Conservation (phyloP, 116 monocot genomes). For the Papilionanthe hybrid region DNA sequence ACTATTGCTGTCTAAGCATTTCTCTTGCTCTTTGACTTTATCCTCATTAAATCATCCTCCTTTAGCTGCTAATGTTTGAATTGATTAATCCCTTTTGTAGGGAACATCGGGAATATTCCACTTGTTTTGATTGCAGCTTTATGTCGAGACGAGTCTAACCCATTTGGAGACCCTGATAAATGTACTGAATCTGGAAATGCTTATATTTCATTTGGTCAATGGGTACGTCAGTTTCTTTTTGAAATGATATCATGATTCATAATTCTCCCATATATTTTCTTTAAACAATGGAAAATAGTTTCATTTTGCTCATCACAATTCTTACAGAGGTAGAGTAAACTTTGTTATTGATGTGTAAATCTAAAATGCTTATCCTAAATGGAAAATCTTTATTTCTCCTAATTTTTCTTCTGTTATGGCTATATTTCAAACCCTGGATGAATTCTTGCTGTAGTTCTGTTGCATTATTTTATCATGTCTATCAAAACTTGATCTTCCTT, state of each 20-base stretch:
- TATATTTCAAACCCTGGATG: too few relatives aligned
- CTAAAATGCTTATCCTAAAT: neutral
- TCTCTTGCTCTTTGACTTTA: neutral
- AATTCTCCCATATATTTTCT: neutral
- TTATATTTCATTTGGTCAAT: constrained; percentile 84
- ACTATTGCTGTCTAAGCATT: neutral
- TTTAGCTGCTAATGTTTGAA: neutral
- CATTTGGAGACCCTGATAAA: too few relatives aligned
- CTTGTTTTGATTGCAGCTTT: constrained; percentile 68
- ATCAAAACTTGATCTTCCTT: neutral
- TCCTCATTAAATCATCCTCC: neutral
- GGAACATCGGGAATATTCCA: constrained; percentile 42
- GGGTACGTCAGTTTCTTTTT: constrained; percentile 44
- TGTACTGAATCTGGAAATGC: too few relatives aligned
- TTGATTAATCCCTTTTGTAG: constrained; percentile 32
- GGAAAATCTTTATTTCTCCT: neutral
- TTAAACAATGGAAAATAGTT: neutral
- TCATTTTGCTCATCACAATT: too few relatives aligned
- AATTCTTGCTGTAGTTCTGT: too few relatives aligned
- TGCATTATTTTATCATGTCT: neutral
- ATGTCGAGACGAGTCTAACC: constrained; percentile 56
- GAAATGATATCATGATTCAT: neutral
- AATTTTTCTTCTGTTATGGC: too few relatives aligned
- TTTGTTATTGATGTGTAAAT: neutral
- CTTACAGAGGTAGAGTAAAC: neutral